Evolutionary conservation across 495 filamentous ascomycete genomes (phyloP).

Genomic region (Lichenothelia convexa): DNA sequence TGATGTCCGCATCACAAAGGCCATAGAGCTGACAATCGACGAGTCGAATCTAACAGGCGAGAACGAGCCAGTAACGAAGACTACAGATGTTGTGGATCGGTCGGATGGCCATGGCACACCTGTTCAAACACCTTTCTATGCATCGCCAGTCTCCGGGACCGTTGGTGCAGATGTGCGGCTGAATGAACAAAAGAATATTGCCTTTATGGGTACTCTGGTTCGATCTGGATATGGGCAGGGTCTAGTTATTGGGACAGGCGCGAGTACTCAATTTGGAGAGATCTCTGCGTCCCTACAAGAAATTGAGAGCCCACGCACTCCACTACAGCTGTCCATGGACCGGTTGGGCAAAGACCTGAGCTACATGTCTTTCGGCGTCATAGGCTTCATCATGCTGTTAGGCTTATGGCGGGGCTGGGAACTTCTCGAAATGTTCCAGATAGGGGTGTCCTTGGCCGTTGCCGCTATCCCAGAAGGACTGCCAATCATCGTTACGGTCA

Average conservation of each 20-base stretch:
- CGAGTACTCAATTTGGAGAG: slow-evolving; percentile 86
- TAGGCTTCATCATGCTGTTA: slow-evolving; percentile 74
- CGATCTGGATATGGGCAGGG: slow-evolving; percentile 92
- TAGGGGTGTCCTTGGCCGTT: slow-evolving; percentile 90
- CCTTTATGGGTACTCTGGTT: slow-evolving; percentile 95
- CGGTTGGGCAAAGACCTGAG: slow-evolving; percentile 82
- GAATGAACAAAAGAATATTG: slow-evolving; percentile 63
- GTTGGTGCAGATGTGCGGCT: slow-evolving; percentile 46
- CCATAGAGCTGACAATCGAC: slow-evolving; percentile 77
- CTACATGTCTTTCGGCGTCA: slow-evolving; percentile 89
- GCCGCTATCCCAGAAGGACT: slow-evolving; percentile 94
- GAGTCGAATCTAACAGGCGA: slow-evolving; percentile 96
- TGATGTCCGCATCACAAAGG: slow-evolving; percentile 83
- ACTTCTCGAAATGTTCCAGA: slow-evolving; percentile 89
- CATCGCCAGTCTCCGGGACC: slow-evolving; percentile 39
- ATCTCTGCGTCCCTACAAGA: slow-evolving; percentile 83
- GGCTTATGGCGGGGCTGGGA: slow-evolving; percentile 77
- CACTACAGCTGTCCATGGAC: slow-evolving; percentile 93
- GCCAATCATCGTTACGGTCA: slow-evolving; percentile 95
- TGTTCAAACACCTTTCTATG: slow-evolving; percentile 38
- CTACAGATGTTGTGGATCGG: slow-evolving; percentile 35
- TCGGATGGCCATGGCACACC: slow-evolving; percentile 7
- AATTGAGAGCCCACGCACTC: slow-evolving; percentile 87
- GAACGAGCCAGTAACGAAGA: slow-evolving; percentile 77
- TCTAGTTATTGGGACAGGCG: slow-evolving; percentile 84